Evolutionary conservation across 768 basidiomycete genomes (phyloP).

Genomic region (Leucosporidium scottii): DNA sequence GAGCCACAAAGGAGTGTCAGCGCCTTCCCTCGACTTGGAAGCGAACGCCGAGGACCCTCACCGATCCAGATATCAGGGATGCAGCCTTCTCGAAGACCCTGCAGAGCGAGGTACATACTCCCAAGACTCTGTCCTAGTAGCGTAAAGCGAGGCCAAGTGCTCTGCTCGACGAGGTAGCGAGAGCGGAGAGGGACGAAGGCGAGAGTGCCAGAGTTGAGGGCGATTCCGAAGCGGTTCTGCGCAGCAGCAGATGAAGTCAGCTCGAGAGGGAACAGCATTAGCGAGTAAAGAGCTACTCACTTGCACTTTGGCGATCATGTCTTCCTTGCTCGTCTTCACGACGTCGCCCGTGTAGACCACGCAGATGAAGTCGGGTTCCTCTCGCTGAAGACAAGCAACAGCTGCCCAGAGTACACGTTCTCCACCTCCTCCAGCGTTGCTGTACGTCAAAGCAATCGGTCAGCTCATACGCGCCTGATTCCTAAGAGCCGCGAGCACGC

Average conservation of each 20-base stretch:
- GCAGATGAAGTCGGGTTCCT: constrained; percentile 58
- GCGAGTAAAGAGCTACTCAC: constrained; percentile 50
- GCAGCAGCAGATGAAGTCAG: neutral
- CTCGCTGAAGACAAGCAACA: constrained; percentile 64
- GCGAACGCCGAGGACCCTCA: constrained; percentile 41
- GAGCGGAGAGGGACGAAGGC: constrained; percentile 74
- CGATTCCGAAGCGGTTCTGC: neutral
- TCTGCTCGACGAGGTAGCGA: constrained; percentile 67
- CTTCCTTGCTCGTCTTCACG: constrained; percentile 62
- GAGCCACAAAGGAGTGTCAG: neutral
- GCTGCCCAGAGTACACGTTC: constrained; percentile 95
- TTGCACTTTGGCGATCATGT: constrained; percentile 74
- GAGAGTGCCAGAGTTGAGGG: constrained; percentile 56
- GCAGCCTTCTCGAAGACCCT: constrained; percentile 62
- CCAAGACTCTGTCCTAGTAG: constrained; percentile 86
- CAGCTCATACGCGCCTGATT: constrained; percentile 1
- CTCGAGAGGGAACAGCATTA: no score
- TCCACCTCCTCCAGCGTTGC: constrained; percentile 95
- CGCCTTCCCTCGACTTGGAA: neutral
- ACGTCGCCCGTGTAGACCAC: constrained; percentile 86
- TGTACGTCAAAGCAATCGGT: constrained; percentile 37
- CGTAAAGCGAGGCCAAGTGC: constrained; percentile 82
- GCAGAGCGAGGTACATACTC: constrained; percentile 72
- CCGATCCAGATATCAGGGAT: constrained; percentile 89
- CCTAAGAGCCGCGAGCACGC: constrained; percentile 37